Conservation (phyloP, 202 grass and related monocot genomes). For the Cymbopogon flexuosus region DNA sequence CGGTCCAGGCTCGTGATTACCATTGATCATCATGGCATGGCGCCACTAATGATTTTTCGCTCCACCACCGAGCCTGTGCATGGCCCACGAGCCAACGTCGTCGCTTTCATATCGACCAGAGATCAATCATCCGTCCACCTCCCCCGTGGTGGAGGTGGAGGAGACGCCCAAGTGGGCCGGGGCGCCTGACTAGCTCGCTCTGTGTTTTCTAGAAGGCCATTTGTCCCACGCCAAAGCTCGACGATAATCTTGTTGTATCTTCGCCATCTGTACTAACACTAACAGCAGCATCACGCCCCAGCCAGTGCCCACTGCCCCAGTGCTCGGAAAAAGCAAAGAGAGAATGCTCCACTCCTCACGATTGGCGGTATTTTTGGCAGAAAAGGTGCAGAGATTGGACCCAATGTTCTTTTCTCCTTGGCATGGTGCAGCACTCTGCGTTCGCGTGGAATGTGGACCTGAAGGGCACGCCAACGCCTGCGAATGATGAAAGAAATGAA, state of each 20-base stretch:
- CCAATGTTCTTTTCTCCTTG: too few relatives aligned
- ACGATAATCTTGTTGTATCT: neutral
- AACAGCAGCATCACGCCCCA: neutral
- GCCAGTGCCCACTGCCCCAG: neutral
- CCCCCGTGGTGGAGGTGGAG: neutral
- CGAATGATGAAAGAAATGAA: neutral
- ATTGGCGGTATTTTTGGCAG: neutral
- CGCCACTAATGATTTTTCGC: neutral
- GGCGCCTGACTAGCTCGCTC: neutral
- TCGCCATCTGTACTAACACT: neutral
- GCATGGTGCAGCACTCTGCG: neutral
- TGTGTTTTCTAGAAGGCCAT: conserved; percentile 11
- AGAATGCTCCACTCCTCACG: neutral
- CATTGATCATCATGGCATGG: neutral
- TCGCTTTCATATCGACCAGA: conserved; percentile 25
- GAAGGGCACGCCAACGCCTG: neutral
- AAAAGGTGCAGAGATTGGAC: neutral
- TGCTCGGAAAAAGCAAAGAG: neutral
- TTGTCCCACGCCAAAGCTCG: conserved; percentile 11
- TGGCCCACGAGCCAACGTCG: neutral
- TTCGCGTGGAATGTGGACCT: neutral
- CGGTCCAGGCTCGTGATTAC: neutral
- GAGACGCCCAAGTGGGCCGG: neutral
- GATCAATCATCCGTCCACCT: neutral
- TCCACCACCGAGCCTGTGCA: neutral